Conservation (phyloP, 805 yeast genomes). For the Kazachstania psychrophila region DNA sequence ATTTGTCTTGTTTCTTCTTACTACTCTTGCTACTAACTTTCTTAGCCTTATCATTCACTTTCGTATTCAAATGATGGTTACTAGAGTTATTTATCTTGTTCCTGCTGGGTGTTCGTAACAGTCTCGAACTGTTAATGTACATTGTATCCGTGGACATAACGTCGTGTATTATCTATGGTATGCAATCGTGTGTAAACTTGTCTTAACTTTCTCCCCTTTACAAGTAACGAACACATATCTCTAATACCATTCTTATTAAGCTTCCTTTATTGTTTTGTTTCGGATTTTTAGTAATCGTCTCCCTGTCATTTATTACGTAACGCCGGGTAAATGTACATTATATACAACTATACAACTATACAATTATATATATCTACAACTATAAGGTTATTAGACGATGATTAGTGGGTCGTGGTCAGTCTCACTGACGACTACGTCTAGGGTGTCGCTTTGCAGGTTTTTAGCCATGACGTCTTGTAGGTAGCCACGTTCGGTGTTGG, state of each 20-base stretch:
- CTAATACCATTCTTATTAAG: too few relatives aligned
- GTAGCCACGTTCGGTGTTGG: constrained; percentile 89
- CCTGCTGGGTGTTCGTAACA: constrained; percentile 20
- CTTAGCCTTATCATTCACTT: neutral
- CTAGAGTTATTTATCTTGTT: constrained; percentile 14
- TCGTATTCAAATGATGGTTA: neutral
- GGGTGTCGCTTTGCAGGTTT: constrained; percentile 35
- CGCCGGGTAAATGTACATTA: too few relatives aligned
- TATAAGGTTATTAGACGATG: too few relatives aligned
- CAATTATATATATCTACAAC: too few relatives aligned
- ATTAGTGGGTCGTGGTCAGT: constrained; percentile 57
- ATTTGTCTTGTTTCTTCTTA: constrained; percentile 1
- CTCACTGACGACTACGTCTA: constrained; percentile 41
- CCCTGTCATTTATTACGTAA: too few relatives aligned
- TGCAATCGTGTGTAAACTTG: too few relatives aligned
- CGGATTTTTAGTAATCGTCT: too few relatives aligned
- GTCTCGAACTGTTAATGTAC: constrained; percentile 27
- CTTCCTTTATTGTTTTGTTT: too few relatives aligned
- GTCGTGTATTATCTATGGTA: too few relatives aligned
- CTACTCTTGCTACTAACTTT: neutral
- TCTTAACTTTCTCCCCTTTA: too few relatives aligned
- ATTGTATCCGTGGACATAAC: constrained; percentile 28
- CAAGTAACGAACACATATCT: too few relatives aligned
- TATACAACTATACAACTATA: too few relatives aligned
- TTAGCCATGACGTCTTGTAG: constrained; percentile 39